Evolutionary conservation across 2,329 filamentous ascomycete species (phyloP).

Genomic region (Didymella keratinophila): DNA sequence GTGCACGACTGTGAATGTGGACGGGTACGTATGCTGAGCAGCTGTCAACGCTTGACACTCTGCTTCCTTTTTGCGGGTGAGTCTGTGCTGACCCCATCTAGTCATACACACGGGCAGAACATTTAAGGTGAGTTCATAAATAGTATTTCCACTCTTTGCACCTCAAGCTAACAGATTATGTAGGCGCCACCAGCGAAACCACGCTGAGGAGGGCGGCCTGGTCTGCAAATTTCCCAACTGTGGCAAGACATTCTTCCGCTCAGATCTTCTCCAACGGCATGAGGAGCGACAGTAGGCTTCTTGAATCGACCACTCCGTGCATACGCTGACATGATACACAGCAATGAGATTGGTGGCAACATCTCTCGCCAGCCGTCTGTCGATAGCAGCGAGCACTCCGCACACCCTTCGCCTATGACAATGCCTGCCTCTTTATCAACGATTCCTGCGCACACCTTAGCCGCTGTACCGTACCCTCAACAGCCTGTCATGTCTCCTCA

Average conservation of each 20-base stretch:
- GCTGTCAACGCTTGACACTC: background rate
- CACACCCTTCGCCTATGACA: slow-evolving; percentile 29
- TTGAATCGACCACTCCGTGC: background rate
- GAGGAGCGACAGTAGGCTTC: slow-evolving; percentile 55
- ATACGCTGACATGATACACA: slow-evolving; percentile 29
- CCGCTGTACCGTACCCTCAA: slow-evolving; percentile 28
- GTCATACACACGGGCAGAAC: slow-evolving; percentile 59
- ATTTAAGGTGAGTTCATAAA: slow-evolving; percentile 51
- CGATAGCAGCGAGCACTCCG: slow-evolving; percentile 36
- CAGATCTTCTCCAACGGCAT: slow-evolving; percentile 56
- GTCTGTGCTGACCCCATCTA: slow-evolving; percentile 37
- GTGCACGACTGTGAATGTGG: slow-evolving; percentile 58
- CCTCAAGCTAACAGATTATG: background rate
- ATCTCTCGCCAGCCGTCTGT: slow-evolving; percentile 35
- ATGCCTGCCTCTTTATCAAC: slow-evolving; percentile 27
- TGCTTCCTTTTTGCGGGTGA: background rate
- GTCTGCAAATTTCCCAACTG: slow-evolving; percentile 53
- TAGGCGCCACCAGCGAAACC: slow-evolving; percentile 58
- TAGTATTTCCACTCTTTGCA: background rate
- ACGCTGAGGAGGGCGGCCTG: slow-evolving; percentile 52
- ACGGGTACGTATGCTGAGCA: slow-evolving; percentile 49
- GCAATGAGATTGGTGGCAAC: slow-evolving; percentile 39
- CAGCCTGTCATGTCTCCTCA: slow-evolving; percentile 34
- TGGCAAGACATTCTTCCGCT: slow-evolving; percentile 54
- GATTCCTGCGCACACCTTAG: slow-evolving; percentile 25